Evolutionary conservation across 2,329 filamentous ascomycete species (phyloP).

Genomic region (Verticillium isaacii): DNA sequence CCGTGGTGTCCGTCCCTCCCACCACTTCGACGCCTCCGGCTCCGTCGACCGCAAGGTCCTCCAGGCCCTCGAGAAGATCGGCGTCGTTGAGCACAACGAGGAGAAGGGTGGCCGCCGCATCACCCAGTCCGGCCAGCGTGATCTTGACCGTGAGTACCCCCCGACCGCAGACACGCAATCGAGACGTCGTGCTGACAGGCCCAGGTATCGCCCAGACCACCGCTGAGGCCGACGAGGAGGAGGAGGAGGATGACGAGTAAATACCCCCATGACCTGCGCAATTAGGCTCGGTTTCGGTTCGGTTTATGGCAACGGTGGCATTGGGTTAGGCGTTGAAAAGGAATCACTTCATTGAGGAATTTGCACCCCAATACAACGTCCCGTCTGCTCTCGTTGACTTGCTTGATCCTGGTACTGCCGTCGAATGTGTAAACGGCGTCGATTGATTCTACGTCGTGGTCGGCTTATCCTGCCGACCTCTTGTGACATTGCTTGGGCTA

Average conservation of each 20-base stretch:
- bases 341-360: slow-evolving; percentile 4
- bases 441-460: not conserved
- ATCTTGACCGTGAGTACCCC: slow-evolving; percentile 74
- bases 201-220: slow-evolving; percentile 74
- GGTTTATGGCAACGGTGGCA: slow-evolving; percentile 5
- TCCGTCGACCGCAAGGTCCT: slow-evolving; percentile 96
- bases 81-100: slow-evolving; percentile 95
- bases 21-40: slow-evolving; percentile 94
- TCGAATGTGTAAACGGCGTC: not conserved
- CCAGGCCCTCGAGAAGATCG: slow-evolving; percentile 98
- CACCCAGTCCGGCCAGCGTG: slow-evolving; percentile 96
- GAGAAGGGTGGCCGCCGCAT: slow-evolving; percentile 98
- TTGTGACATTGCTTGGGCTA: no score
- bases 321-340: slow-evolving; percentile 10
- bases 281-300: not conserved
- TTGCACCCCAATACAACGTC: slow-evolving; percentile 5
- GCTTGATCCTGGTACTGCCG: not conserved
- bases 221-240: slow-evolving; percentile 66
- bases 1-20: slow-evolving; percentile 83
- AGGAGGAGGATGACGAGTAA: slow-evolving; percentile 63
- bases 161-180: no score
- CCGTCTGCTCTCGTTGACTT: slow-evolving; percentile 1
- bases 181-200: not conserved
- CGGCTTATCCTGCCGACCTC: not conserved
- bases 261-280: slow-evolving; percentile 16